A percentile compares a stretch with the other conserved stretches of the same genome.
These are phyloP conservation scores for Tricladium varicosporioides DNA, from an alignment of 2,329 filamentous ascomycete genomes.

Conservation along the genomic window DNA sequence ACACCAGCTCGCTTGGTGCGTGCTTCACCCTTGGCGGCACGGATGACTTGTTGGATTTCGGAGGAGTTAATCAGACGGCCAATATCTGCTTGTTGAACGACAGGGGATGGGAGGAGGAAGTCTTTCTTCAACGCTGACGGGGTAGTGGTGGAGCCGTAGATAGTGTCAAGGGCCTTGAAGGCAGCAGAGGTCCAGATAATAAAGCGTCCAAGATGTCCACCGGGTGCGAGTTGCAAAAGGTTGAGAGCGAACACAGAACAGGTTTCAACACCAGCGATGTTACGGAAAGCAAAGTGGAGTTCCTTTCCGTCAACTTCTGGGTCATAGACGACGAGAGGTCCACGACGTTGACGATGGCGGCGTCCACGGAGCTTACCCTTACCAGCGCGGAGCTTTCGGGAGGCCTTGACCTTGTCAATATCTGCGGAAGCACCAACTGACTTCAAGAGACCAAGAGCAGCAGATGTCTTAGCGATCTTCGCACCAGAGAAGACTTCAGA, in stretches of 20 bases:
- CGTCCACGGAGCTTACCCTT: slow-evolving; percentile 99
- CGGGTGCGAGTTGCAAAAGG: slow-evolving; percentile 98
- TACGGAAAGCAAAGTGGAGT: slow-evolving; percentile 93
- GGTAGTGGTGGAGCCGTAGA: slow-evolving; percentile 92
- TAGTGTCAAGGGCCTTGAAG: slow-evolving; percentile 92
- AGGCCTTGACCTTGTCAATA: slow-evolving; percentile 92
- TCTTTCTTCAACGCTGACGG: slow-evolving; percentile 96
- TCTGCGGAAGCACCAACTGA: slow-evolving; percentile 87
- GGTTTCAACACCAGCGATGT: slow-evolving; percentile 98
- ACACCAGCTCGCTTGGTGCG: slow-evolving; percentile 85
- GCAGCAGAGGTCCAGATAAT: slow-evolving; percentile 97
- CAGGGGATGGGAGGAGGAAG: slow-evolving; percentile 91
- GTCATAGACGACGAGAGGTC: slow-evolving; percentile 97
- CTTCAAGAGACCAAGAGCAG: slow-evolving; percentile 83
- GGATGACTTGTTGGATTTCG: slow-evolving; percentile 95
- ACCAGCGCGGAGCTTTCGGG: slow-evolving; percentile 94
- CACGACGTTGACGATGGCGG: slow-evolving; percentile 95
- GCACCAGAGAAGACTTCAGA: slow-evolving; percentile 81
- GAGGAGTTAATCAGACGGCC: slow-evolving; percentile 98
- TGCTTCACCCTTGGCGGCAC: slow-evolving; percentile 85
- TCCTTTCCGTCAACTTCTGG: slow-evolving; percentile 93
- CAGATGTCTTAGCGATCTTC: slow-evolving; percentile 82
- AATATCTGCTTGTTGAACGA: slow-evolving; percentile 92
- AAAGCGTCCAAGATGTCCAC: slow-evolving; percentile 98
- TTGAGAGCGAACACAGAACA: slow-evolving; percentile 91